Conservation (phyloP, 495 filamentous ascomycete species). For the Tuber brumale region DNA sequence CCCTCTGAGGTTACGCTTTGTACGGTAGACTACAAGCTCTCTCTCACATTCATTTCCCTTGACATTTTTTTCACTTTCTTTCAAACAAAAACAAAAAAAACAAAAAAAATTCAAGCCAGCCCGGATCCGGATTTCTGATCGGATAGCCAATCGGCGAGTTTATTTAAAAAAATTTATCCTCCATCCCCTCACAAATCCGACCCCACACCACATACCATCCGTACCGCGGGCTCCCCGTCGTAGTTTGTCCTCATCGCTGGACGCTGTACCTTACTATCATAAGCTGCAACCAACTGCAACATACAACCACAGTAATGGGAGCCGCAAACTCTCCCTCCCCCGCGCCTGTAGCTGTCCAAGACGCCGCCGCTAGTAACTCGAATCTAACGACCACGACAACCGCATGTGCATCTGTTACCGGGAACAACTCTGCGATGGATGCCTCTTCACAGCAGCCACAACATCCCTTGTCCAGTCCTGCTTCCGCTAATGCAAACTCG, state of each 20-base stretch:
- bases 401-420: slow-evolving; percentile 7
- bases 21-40: not conserved
- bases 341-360: not conserved
- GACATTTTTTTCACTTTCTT: not conserved
- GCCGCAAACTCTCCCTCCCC: slow-evolving; percentile 9
- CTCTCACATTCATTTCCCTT: not conserved
- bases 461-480: not conserved
- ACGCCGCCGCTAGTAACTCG: not conserved
- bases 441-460: slow-evolving; percentile 15
- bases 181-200: not conserved
- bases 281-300: slow-evolving; percentile 5
- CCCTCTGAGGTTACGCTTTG: not conserved
- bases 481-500: slow-evolving; percentile 19
- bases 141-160: not conserved
- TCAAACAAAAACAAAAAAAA: not conserved
- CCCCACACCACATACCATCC: not conserved
- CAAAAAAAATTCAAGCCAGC: not conserved
- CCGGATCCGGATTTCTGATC: not conserved
- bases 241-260: slow-evolving; percentile 3
- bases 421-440: slow-evolving; percentile 7
- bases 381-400: slow-evolving; percentile 6
- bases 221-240: not conserved
- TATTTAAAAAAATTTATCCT: not conserved
- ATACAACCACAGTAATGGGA: slow-evolving; percentile 3
- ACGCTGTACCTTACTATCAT: slow-evolving; percentile 2